Evolutionary conservation across 2,329 filamentous ascomycete species (phyloP), one percentile per base, ranked within the genome.

Genomic region (Phoma sp.): DNA sequence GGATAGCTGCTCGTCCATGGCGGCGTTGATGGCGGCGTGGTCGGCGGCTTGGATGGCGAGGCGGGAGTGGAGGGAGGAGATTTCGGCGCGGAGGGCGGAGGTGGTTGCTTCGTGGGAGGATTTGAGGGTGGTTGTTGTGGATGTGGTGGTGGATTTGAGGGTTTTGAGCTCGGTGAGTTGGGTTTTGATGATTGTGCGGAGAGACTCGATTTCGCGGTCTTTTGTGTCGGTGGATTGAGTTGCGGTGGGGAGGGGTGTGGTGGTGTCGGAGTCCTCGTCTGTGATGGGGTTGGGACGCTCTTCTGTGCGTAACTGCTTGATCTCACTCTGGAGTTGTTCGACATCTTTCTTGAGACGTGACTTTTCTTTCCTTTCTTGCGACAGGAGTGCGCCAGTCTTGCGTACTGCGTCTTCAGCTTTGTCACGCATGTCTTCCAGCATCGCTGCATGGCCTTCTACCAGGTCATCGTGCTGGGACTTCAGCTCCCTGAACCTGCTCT

Each of bases 391-490:
- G 30, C 67, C 66, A 4, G 67, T 65, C 55, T 73, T 74, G 42
- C 68, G 63, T 2, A 75, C 64, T 3, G 68, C 71, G 37, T 75
- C 71, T 49, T 74, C 72, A 5, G 72, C 72, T 29, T 68, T 75
- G 9, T 66, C 61, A 17, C 69, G 71, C 11, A 73, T 60, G 21
- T 69, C 63, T 42, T 69, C 64, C 21, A 71, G 40, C 34, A 64
- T 59, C 2, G 60, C 52, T 42, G 69, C 63, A 23, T 72, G 64
- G 1, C 67, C 61, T 53, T 71, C 68, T 7, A 59, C 51, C 9
- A 71, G 33, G 9, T 68, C 61, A n/a, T 69, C 55, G 21, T 67
- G 64, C 45, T 71, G 64, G 5, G 56, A 54, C 39, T 67, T 61
- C 12, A 74, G 37, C 30, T 71, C 64, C 33, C 64, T 66, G 42